Evolutionary conservation across 371 early-diverging fungal species (phyloP), one percentile per base, ranked within the genome.

Genomic region (Apophysomyces variabilis): DNA sequence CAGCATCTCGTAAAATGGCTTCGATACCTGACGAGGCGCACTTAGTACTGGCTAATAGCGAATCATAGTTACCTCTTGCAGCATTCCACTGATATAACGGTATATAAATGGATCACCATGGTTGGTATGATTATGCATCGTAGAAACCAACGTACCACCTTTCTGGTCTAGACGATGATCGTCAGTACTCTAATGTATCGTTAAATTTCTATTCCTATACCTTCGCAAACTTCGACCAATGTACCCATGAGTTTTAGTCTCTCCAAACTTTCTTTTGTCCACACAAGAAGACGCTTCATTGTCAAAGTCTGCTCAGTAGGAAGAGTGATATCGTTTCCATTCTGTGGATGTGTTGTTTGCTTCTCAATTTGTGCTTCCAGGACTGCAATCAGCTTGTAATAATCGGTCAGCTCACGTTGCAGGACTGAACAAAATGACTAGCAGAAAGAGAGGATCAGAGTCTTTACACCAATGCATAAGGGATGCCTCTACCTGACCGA

Each of bases 81-180:
- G 77, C 71, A 96, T 85, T n/a, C 85, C 72, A n/a, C 86, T 78
- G 26, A 94, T 84, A 73, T 93, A 95, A 16, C 87, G 67, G 65
- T 91, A 87, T 39, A 94, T 88, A 35, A 91, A 87, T 4, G 96
- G 95, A 69, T 97, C 96, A 0, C 99, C 99, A 71, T 97, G 94
- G 57, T 91, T 89, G 14, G 87, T 89, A 61, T 92, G 92, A 57
- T 85, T 86, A 71, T 96, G 91, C 39, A 98, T 87, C 9, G 74
- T 78, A 3, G 93, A 88, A 8, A 97, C 83, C 16, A 97, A 73
- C 0, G 89, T 89, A 16, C 98, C 96, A 12, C 97, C 98, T 26
- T 88, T 82, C 62, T 83, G 71, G 46, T 78, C 83, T 81, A 68
- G 4, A 50, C 54, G 8, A 21, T 4, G 18, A 3, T 21, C 9